Conservation (phyloP, 163 green algal genomes). For the Chlamydomonas reinhardtii region DNA sequence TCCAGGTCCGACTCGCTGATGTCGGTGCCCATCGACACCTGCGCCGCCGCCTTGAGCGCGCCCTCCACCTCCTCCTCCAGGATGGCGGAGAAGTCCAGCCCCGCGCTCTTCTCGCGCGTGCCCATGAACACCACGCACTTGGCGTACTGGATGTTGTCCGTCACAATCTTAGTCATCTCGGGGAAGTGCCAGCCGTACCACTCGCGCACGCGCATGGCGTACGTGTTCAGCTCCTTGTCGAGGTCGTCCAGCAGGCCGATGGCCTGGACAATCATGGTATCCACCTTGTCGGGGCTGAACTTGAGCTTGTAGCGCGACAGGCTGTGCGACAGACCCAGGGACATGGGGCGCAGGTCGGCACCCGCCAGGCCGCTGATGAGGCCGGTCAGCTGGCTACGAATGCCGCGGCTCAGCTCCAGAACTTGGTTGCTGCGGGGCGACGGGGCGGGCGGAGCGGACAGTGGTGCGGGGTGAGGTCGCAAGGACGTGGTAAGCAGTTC, state of each 20-base stretch:
- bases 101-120: conserved; percentile 84
- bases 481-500: no score
- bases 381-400: conserved; percentile 90
- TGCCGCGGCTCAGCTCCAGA: conserved; percentile 95
- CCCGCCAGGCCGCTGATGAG: conserved; percentile 89
- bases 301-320: conserved; percentile 99
- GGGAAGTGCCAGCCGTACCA: conserved; percentile 99
- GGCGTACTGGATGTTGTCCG: conserved; percentile 97
- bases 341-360: conserved; percentile 92
- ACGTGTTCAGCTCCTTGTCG: conserved; percentile 98
- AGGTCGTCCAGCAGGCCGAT: conserved; percentile 93
- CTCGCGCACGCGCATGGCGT: conserved; percentile 98
- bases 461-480: neutral
- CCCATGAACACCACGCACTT: conserved; percentile 92
- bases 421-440: conserved; percentile 73
- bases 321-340: conserved; percentile 95
- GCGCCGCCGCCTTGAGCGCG: conserved; percentile 93
- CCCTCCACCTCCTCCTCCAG: conserved; percentile 96
- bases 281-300: conserved; percentile 99
- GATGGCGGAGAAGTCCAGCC: conserved; percentile 88
- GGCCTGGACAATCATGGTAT: conserved; percentile 91
- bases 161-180: conserved; percentile 97
- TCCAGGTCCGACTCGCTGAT: conserved; percentile 93
- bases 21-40: conserved; percentile 99
- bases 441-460: neutral